Conservation (phyloP, 768 basidiomycete genomes). For the Serpula lacrymans region DNA sequence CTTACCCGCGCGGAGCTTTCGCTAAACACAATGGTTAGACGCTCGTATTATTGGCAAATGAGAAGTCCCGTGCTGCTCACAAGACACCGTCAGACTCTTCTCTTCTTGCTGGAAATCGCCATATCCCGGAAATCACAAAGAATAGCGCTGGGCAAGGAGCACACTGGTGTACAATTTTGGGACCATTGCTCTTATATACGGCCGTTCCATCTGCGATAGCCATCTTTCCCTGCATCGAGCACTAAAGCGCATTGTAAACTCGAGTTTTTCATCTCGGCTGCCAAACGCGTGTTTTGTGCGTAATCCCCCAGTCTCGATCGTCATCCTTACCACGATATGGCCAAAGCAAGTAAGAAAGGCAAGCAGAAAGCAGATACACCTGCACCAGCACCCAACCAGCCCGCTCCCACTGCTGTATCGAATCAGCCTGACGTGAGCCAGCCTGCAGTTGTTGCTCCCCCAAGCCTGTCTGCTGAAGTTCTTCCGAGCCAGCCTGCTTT, state of each 20-base stretch:
- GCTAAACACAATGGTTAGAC: too few species aligned
- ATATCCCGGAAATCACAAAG: too few species aligned
- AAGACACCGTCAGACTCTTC: too few species aligned
- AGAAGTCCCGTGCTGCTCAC: too few species aligned
- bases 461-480: constrained; percentile 7
- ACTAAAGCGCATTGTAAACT: constrained; percentile 11
- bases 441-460: constrained; percentile 9
- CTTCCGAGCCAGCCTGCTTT: constrained; percentile 24
- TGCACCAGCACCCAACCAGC: constrained; percentile 4
- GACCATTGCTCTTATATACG: too few species aligned
- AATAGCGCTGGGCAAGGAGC: too few species aligned
- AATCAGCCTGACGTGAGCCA: constrained; percentile 1
- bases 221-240: constrained; percentile 9
- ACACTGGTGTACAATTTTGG: too few species aligned
- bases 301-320: constrained; percentile 20
- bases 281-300: constrained; percentile 23
- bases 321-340: constrained; percentile 19
- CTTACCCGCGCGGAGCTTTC: too few species aligned
- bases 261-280: constrained; percentile 27
- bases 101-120: too few species aligned
- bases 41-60: too few species aligned
- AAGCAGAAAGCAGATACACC: constrained; percentile 26
- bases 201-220: too few species aligned
- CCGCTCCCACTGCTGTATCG: constrained; percentile 6
- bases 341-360: constrained; percentile 29